Evolutionary conservation across 1,284 basidiomycete species (phyloP), one percentile per base, ranked within the genome.

Genomic region (Uromyces viciae-fabae): DNA sequence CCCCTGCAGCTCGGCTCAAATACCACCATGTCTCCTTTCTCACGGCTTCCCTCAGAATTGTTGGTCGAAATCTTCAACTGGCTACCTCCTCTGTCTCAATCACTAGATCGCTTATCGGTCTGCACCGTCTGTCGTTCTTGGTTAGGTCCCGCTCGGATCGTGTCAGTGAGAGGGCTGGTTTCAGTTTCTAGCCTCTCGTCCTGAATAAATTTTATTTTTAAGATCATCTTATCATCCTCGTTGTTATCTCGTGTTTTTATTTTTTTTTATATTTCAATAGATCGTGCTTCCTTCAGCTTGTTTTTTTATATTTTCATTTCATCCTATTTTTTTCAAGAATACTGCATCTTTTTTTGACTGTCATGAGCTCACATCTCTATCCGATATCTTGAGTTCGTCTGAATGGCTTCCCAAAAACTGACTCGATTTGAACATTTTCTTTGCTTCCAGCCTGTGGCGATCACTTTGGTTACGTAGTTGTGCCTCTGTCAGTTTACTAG

Each of bases 11-110:
- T 46, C 46, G 38, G 71, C 31, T 73, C 49, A 46, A 73, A n/a
- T 56, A 73, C 71, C 5, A 73, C 71, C 5, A 60, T 43, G 49
- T 58, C 73, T 17, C 33, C 73, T 36, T 60, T 33, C 33, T 75
- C 73, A 22, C 54, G 73, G 28, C 46, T 80, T 4, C 78, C 78
- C 36, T 54, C 66, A 17, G 78, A 80, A 46, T 52, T 80, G n/a
- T 72, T 60, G 25, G 42, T 80, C 54, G 69, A 80, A 46, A 80
- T 80, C 78, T 80, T 80, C 43, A 62, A 73, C 33, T 62, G n/a
- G 22, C 33, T 80, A 15, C 78, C 78, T 5, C 56, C 69, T 14
- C 25, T 80, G 11, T 68, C 66, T 62, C 49, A 80, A 38, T 72
- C 69, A 9, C 38, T n/a, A 28, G 78, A 80, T 36, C 52, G 66